Conservation (phyloP, 2,329 filamentous ascomycete species). For the Paramyrothecium sp. region DNA sequence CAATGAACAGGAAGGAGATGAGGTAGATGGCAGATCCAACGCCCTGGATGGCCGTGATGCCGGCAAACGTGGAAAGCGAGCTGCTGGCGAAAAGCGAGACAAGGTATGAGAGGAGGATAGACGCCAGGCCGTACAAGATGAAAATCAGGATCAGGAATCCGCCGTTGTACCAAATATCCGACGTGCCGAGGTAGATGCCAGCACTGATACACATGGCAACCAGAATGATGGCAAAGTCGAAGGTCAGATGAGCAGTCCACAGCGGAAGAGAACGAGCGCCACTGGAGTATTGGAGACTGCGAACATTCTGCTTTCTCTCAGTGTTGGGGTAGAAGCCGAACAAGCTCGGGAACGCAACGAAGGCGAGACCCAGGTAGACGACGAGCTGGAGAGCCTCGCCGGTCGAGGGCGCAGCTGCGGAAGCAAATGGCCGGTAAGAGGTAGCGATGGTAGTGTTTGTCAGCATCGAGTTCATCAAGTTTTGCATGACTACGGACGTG, state of each 20-base stretch:
- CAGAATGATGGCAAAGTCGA: conserved; percentile 70
- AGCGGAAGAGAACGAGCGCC: conserved; percentile 74
- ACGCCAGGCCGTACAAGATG: conserved; percentile 72
- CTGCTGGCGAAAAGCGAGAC: conserved; percentile 61
- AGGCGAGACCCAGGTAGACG: conserved; percentile 73
- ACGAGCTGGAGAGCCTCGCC: conserved; percentile 73
- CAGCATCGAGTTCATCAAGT: conserved; percentile 59
- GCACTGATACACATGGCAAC: conserved; percentile 62
- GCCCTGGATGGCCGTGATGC: conserved; percentile 6
- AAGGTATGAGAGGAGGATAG: conserved; percentile 66
- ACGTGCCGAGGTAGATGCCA: conserved; percentile 62
- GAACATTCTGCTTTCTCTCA: conserved; percentile 71
- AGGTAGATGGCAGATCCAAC: conserved; percentile 16
- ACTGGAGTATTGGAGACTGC: conserved; percentile 83
- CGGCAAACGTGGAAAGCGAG: conserved; percentile 39
- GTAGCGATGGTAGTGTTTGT: conserved; percentile 65
- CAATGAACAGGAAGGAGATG: conserved; percentile 59
- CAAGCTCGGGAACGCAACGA: conserved; percentile 76
- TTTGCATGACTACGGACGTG: conserved; percentile 58
- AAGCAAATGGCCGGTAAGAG: conserved; percentile 69
- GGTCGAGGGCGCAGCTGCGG: conserved; percentile 62
- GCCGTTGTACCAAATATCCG: conserved; percentile 65
- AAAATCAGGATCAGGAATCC: conserved; percentile 74
- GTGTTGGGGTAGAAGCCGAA: conserved; percentile 80
- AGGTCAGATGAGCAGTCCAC: conserved; percentile 75